phyloP scores from a whole-genome alignment of 2,329 filamentous ascomycete species.

The Paraphaeosphaeria sporulosa region DNA sequence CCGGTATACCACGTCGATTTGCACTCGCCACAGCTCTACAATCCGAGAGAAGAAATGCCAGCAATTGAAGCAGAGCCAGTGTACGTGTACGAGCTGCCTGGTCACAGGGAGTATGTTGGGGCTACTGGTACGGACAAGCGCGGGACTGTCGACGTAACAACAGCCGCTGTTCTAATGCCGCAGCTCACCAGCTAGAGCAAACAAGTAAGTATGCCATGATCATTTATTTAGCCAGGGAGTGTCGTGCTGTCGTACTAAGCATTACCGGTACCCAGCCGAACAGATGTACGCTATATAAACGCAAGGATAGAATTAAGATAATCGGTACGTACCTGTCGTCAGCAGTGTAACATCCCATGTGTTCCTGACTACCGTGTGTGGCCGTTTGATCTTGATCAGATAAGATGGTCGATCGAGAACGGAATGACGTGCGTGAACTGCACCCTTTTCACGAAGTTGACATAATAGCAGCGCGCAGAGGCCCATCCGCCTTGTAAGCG shows the following conservation, averaged over 20 bases:
- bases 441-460: slow-evolving; percentile 2
- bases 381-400: slow-evolving; percentile 14
- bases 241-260: no score
- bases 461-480: slow-evolving; percentile 1
- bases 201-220: no score
- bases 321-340: background rate
- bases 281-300: background rate
- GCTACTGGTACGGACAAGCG: no score
- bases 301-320: background rate
- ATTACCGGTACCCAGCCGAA: no score
- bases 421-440: slow-evolving; percentile 28
- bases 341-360: background rate
- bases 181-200: no score
- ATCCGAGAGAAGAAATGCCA: background rate
- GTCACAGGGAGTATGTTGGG: no score
- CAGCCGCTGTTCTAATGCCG: no score
- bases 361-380: slow-evolving; percentile 1
- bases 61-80: background rate
- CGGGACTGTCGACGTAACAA: no score
- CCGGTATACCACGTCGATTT: background rate
- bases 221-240: no score
- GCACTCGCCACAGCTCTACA: background rate
- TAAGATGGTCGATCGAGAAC: slow-evolving; percentile 6
- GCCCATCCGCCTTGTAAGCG: background rate
- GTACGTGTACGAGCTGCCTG: no score